Base-by-base conservation (phyloP, 75 land plant genomes). In the Cryptomeria japonica region DNA sequence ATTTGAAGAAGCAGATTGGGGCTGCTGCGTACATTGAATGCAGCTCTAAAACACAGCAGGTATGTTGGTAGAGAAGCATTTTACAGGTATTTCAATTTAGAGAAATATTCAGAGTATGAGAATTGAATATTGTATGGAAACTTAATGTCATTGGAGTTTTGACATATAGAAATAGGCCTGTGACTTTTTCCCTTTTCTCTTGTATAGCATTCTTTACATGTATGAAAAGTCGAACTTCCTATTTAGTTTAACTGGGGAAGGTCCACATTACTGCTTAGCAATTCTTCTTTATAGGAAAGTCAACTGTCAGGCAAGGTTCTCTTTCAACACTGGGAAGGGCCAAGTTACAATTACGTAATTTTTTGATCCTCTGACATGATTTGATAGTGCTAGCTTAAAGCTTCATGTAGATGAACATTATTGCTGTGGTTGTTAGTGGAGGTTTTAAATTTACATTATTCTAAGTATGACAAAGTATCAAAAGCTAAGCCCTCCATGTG, bases 31-130 rank as follows among this genome's bases (percentile, higher is more conserved):
- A 92, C 85, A 87, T 92, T 32, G 93, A 92, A 80, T 96, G 97
- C 91, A 96, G 97, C 90, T 95, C 97, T 51, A 96, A 96, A 90
- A 96, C 97, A 4, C 93, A 92, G 82, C 93, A 92, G 91, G 93
- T 92, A 38, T 77, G 87, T 38, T 47, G 0, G 56, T 53, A 8
- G 86, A 42, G 31, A 8, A 12, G 28, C 32, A 53, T 86, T 73
- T 34, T 82, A 31, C 34, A 82, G 32, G 14, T n/a, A 82, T 78
- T 73, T 72, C 83, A 86, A 53, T 10, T 85, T 22, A 86, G 86
- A 36, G 58, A 85, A 85, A 51, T 0, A 72, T 72, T 72, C 12
- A 28, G 31, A 64, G 13, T 34, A 75, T 34, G 38, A 75, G 14
- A 13, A 75, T 75, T 75, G 77, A 34, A 75, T 86, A 39, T 86